A percentile compares a stretch with the other conserved stretches of the same genome.
phyloP scores from a whole-genome alignment of 164 flowering plant genomes.

The Magnolia officinalis region DNA sequence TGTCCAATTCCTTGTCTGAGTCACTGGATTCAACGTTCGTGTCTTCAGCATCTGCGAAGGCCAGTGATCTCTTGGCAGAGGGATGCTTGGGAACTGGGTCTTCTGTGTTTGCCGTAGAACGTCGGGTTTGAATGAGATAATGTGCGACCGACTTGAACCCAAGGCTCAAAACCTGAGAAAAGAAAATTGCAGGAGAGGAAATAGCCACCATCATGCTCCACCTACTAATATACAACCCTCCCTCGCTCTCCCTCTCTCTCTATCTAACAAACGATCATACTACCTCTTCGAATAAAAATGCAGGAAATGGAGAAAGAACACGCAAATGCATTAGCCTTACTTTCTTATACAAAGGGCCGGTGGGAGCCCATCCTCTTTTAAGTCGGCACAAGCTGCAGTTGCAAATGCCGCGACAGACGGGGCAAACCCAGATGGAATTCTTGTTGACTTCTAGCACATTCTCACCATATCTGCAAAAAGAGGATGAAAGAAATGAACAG shows the following conservation, averaged over 20 bases:
- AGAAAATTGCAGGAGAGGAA: background rate
- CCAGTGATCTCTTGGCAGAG: conserved; percentile 55
- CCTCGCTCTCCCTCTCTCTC: too few species aligned
- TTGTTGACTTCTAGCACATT: conserved; percentile 74
- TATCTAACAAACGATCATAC: background rate
- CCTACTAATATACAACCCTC: background rate
- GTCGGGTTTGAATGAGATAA: conserved; percentile 67
- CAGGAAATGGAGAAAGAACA: background rate
- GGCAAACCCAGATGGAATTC: conserved; percentile 83
- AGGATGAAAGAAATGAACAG: background rate
- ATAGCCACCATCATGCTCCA: background rate
- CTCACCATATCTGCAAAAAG: conserved; percentile 78
- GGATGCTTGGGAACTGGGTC: conserved; percentile 15
- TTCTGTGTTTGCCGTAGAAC: conserved; percentile 23
- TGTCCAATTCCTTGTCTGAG: conserved; percentile 8
- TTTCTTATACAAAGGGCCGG: conserved; percentile 69
- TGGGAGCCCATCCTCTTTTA: conserved; percentile 87
- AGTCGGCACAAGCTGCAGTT: conserved; percentile 89
- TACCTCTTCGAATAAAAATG: background rate
- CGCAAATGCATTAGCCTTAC: conserved; percentile 25
- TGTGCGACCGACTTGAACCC: conserved; percentile 94
- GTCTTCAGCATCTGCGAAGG: conserved; percentile 39
- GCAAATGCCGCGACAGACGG: conserved; percentile 93
- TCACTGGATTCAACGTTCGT: conserved; percentile 13
- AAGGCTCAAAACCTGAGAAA: conserved; percentile 45